These are phyloP conservation scores for Phanerochaete sordida DNA, from an alignment of 768 basidiomycete species.

Conservation along the genomic window DNA sequence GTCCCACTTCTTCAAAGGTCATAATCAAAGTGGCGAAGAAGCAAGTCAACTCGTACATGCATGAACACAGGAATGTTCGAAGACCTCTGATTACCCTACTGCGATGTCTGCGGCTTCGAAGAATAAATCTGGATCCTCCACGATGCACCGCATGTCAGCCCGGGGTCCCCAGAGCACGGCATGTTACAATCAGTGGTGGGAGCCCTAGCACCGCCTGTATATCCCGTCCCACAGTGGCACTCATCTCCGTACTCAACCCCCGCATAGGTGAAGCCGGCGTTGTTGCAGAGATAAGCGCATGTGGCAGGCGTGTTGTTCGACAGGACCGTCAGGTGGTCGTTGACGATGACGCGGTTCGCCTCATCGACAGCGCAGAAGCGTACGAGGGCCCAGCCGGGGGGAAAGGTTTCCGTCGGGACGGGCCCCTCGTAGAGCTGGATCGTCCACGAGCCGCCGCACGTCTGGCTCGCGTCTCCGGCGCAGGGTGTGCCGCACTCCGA, in stretches of 20 bases:
- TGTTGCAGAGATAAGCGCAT: slow-evolving; percentile 15
- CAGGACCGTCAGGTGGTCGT: slow-evolving; percentile 12
- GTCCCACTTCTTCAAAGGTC: no score
- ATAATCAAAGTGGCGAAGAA: no score
- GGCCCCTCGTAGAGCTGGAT: slow-evolving; percentile 15
- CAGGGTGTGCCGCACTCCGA: slow-evolving; percentile 18
- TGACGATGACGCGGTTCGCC: slow-evolving; percentile 15
- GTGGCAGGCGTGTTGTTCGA: slow-evolving; percentile 16
- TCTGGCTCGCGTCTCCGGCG: not conserved
- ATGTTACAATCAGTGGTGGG: slow-evolving; percentile 19
- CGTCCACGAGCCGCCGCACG: slow-evolving; percentile 20
- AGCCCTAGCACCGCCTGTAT: slow-evolving; percentile 3
- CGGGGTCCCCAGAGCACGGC: slow-evolving; percentile 14
- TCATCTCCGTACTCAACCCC: slow-evolving; percentile 23
- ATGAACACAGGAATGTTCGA: no score
- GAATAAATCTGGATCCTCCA: slow-evolving; percentile 16
- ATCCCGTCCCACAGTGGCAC: slow-evolving; percentile 23
- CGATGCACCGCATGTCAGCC: slow-evolving; percentile 17
- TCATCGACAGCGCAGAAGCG: slow-evolving; percentile 15
- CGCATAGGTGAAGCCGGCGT: slow-evolving; percentile 16
- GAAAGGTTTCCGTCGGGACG: not conserved
- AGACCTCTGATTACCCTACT: no score
- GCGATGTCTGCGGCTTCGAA: no score
- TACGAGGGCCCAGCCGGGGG: slow-evolving; percentile 16
- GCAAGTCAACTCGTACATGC: no score